Percentiles rank a stretch among this genome's conserved stretches.
phyloP scores from a whole-genome alignment of 2,329 filamentous ascomycete species.

The Hypoxylon sp. region DNA sequence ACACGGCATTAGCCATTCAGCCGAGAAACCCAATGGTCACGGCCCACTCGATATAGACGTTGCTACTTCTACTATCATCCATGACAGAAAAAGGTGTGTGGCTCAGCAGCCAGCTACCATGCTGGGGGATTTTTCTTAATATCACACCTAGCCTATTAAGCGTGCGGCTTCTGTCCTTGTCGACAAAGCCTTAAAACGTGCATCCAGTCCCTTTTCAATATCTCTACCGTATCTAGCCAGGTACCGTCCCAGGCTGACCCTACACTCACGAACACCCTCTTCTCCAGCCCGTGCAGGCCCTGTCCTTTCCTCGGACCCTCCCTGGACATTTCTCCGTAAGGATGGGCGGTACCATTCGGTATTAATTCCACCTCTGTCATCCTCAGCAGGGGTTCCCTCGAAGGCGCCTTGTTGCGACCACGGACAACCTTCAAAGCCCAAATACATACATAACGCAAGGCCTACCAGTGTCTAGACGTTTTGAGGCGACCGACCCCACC shows the following conservation, averaged over 20 bases:
- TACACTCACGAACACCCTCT: slow-evolving; percentile 52
- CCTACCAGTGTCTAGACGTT: slow-evolving; percentile 58
- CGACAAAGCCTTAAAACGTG: slow-evolving; percentile 55
- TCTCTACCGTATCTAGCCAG: slow-evolving; percentile 59
- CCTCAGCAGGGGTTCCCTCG: slow-evolving; percentile 60
- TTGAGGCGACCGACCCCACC: slow-evolving; percentile 61
- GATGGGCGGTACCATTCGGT: slow-evolving; percentile 61
- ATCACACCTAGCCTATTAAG: slow-evolving; percentile 52
- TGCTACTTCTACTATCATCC: slow-evolving; percentile 54
- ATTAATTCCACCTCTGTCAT: slow-evolving; percentile 65
- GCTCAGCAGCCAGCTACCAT: slow-evolving; percentile 58
- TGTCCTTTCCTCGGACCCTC: slow-evolving; percentile 61
- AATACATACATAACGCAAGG: slow-evolving; percentile 60
- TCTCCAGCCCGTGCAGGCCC: slow-evolving; percentile 59
- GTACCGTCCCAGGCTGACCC: slow-evolving; percentile 58
- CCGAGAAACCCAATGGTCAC: slow-evolving; percentile 61
- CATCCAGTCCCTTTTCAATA: slow-evolving; percentile 56
- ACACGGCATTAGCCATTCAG: slow-evolving; percentile 67
- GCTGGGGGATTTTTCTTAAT: slow-evolving; percentile 51
- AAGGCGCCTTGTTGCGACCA: slow-evolving; percentile 59
- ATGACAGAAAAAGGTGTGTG: slow-evolving; percentile 56
- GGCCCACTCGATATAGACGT: slow-evolving; percentile 57
- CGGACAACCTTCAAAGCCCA: slow-evolving; percentile 58
- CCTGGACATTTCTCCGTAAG: slow-evolving; percentile 64
- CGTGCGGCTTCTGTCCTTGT: slow-evolving; percentile 56